These are phyloP conservation scores for Clathrus columnatus DNA, from an alignment of 768 basidiomycete species.

Conservation along the genomic window DNA sequence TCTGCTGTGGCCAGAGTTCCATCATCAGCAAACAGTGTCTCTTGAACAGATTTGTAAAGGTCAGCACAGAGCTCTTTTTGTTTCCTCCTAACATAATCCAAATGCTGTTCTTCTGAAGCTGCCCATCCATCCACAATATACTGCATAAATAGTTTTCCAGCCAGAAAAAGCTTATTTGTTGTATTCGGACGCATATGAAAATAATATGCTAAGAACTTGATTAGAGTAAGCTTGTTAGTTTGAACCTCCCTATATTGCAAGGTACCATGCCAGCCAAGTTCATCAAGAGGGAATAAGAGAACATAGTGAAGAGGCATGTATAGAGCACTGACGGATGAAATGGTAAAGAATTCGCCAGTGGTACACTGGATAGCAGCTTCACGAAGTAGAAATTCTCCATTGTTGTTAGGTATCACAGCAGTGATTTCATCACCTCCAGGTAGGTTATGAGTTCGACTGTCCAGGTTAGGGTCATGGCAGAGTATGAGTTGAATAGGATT, in stretches of 20 bases:
- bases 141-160: slow-evolving; percentile 35
- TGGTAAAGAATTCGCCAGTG: slow-evolving; percentile 21
- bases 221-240: neutral
- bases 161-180: slow-evolving; percentile 24
- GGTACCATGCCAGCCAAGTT: slow-evolving; percentile 29
- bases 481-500: neutral
- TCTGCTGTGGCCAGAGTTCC: slow-evolving; percentile 20
- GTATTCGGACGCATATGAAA: slow-evolving; percentile 22
- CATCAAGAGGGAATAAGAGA: slow-evolving; percentile 33
- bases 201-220: slow-evolving; percentile 18
- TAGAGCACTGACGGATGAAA: slow-evolving; percentile 32
- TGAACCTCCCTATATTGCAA: slow-evolving; percentile 13
- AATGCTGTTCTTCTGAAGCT: slow-evolving; percentile 29
- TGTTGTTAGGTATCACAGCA: slow-evolving; percentile 31
- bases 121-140: slow-evolving; percentile 40
- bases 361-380: slow-evolving; percentile 28
- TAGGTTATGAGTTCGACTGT: slow-evolving; percentile 33
- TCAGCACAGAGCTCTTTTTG: slow-evolving; percentile 28
- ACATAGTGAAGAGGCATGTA: slow-evolving; percentile 33
- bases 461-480: slow-evolving; percentile 9
- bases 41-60: slow-evolving; percentile 26
- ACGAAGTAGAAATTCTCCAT: slow-evolving; percentile 11
- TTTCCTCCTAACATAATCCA: slow-evolving; percentile 27
- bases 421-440: slow-evolving; percentile 37
- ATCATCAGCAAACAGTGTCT: slow-evolving; percentile 20